phyloP scores from a whole-genome alignment of 1,284 basidiomycete species.

The Cryptococcus sp. region DNA sequence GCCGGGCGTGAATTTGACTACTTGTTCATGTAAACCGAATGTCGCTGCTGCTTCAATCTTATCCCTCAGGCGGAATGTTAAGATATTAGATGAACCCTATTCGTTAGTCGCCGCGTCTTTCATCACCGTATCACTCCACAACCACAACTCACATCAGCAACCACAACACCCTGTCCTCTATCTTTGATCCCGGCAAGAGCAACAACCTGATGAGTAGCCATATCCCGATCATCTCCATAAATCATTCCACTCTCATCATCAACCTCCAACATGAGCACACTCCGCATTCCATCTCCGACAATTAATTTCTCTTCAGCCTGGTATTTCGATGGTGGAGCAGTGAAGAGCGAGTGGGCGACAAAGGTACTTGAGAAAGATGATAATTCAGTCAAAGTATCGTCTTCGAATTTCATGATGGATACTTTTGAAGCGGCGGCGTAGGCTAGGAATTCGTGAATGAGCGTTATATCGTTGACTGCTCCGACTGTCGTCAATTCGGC shows the following conservation, averaged over 20 bases:
- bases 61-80: conserved; percentile 53
- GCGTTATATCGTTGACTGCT: conserved; percentile 37
- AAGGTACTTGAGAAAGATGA: conserved; percentile 75
- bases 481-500: conserved; percentile 27
- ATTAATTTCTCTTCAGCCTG: conserved; percentile 54
- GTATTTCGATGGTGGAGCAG: conserved; percentile 14
- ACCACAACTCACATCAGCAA: conserved; percentile 62
- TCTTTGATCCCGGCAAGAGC: conserved; percentile 40
- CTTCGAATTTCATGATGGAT: conserved; percentile 24
- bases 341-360: conserved; percentile 59
- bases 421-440: conserved; percentile 69
- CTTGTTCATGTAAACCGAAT: conserved; percentile 50
- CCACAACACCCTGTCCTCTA: conserved; percentile 57
- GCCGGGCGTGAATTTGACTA: conserved; percentile 44
- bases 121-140: neutral
- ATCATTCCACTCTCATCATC: conserved; percentile 53
- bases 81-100: conserved; percentile 62
- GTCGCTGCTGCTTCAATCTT: conserved; percentile 42
- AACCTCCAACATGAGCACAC: conserved; percentile 65
- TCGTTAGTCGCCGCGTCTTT: conserved; percentile 1
- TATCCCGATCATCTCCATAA: conserved; percentile 66
- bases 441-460: conserved; percentile 50
- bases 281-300: conserved; percentile 76
- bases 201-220: conserved; percentile 61
- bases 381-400: conserved; percentile 48